These are phyloP conservation scores for Blakeslea trispora DNA, from an alignment of 371 early-diverging fungal genomes.

Conservation along the genomic window DNA sequence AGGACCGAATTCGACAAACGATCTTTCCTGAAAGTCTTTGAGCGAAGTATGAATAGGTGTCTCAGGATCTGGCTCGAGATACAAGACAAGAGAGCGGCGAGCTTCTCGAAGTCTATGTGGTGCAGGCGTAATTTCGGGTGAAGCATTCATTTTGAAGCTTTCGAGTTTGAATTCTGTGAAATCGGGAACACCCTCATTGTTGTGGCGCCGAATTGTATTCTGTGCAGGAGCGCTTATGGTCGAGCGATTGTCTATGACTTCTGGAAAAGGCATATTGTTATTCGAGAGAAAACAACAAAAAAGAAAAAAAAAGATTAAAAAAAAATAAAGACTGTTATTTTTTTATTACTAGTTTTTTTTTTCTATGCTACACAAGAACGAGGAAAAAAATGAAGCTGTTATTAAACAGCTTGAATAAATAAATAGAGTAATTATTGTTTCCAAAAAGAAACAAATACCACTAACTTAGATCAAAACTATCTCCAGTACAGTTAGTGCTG, in stretches of 20 bases:
- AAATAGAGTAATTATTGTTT: too few species aligned
- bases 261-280: conserved; percentile 13
- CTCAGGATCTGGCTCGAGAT: conserved; percentile 28
- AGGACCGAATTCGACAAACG: conserved; percentile 29
- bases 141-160: conserved; percentile 28
- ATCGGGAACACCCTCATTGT: conserved; percentile 20
- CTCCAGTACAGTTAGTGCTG: too few species aligned
- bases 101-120: conserved; percentile 35
- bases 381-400: background rate
- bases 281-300: background rate
- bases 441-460: too few species aligned
- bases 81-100: conserved; percentile 31
- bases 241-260: conserved; percentile 18
- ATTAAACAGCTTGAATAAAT: too few species aligned
- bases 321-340: conserved; percentile 1
- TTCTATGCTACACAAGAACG: background rate
- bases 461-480: too few species aligned
- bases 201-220: background rate
- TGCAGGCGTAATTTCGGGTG: conserved; percentile 22
- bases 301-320: conserved; percentile 4
- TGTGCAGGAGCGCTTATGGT: conserved; percentile 16
- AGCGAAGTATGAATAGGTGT: conserved; percentile 32
- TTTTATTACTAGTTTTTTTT: background rate
- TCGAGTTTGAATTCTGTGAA: conserved; percentile 34
- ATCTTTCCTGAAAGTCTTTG: conserved; percentile 31